These are phyloP conservation scores for Acanthamoeba healyi DNA, from an alignment of 208 protist species.

Conservation along the genomic window DNA sequence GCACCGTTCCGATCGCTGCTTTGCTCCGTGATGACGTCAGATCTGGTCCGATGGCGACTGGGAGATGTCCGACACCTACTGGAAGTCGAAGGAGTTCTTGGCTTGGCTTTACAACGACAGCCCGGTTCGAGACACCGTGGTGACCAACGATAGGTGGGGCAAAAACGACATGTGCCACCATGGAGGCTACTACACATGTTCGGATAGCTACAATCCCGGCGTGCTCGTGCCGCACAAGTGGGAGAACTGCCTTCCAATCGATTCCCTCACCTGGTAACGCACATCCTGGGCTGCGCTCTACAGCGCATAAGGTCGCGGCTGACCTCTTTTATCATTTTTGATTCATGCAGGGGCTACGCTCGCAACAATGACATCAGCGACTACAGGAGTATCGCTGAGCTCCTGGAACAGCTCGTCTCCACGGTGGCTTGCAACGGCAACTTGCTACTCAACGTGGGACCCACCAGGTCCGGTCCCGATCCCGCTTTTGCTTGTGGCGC, in stretches of 20 bases:
- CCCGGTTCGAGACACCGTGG: slow-evolving; percentile 78
- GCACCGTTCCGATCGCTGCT: not conserved
- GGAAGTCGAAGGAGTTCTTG: slow-evolving; percentile 82
- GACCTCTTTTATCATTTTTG: not conserved
- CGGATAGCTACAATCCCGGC: slow-evolving; percentile 74
- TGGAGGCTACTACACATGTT: slow-evolving; percentile 71
- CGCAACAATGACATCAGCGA: not conserved
- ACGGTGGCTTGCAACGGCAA: slow-evolving; percentile 79
- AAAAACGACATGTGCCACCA: slow-evolving; percentile 7
- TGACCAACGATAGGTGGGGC: slow-evolving; percentile 85
- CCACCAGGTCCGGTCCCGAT: slow-evolving; percentile 6
- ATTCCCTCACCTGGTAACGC: slow-evolving; percentile 69
- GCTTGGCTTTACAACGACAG: slow-evolving; percentile 82
- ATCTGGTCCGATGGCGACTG: slow-evolving; percentile 69
- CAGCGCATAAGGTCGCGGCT: too few species aligned
- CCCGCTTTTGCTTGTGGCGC: not conserved
- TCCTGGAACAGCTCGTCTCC: slow-evolving; percentile 68
- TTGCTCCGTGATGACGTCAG: not conserved
- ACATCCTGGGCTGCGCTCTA: too few species aligned
- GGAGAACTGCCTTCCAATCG: slow-evolving; percentile 83
- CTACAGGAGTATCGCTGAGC: slow-evolving; percentile 31
- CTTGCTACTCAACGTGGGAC: slow-evolving; percentile 82
- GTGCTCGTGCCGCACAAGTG: slow-evolving; percentile 77
- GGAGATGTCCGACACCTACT: slow-evolving; percentile 77
- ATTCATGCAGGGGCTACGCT: slow-evolving; percentile 74